A percentile compares a stretch with the other conserved stretches of the same genome.
Conservation (phyloP, 2,329 filamentous ascomycete genomes). For the Cytospora piceae region DNA sequence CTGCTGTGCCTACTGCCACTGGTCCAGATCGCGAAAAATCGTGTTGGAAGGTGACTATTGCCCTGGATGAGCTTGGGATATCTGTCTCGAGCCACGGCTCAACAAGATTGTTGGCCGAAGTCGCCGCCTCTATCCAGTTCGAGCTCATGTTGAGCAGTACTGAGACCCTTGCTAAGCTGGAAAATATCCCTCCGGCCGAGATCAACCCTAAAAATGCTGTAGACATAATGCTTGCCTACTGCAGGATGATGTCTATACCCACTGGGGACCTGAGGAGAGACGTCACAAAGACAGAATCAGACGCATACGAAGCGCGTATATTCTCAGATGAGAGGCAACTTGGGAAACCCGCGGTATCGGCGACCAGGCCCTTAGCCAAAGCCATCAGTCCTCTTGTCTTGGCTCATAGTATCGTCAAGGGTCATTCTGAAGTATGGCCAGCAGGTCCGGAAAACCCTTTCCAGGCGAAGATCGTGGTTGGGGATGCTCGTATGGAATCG, state of each 20-base stretch:
- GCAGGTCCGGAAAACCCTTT: constrained; percentile 10
- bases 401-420: constrained; percentile 10
- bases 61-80: constrained; percentile 11
- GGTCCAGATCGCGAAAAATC: neutral
- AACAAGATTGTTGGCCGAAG: constrained; percentile 3
- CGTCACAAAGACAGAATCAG: neutral
- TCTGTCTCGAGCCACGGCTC: constrained; percentile 4
- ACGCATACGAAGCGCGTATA: neutral
- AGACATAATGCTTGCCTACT: constrained; percentile 9
- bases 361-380: neutral
- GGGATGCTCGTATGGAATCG: neutral
- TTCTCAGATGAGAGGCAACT: neutral
- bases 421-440: constrained; percentile 12
- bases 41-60: constrained; percentile 10
- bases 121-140: constrained; percentile 12
- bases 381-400: neutral
- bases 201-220: neutral
- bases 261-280: neutral
- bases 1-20: neutral
- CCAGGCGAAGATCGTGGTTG: constrained; percentile 16
- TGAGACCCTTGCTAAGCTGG: neutral
- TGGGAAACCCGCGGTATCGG: constrained; percentile 2
- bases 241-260: constrained; percentile 1
- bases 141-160: constrained; percentile 7
- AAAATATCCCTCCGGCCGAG: neutral